Percentiles rank a stretch among this genome's conserved stretches.
phyloP scores from a whole-genome alignment of 2,329 filamentous ascomycete genomes.

The Blastomyces silverae region DNA sequence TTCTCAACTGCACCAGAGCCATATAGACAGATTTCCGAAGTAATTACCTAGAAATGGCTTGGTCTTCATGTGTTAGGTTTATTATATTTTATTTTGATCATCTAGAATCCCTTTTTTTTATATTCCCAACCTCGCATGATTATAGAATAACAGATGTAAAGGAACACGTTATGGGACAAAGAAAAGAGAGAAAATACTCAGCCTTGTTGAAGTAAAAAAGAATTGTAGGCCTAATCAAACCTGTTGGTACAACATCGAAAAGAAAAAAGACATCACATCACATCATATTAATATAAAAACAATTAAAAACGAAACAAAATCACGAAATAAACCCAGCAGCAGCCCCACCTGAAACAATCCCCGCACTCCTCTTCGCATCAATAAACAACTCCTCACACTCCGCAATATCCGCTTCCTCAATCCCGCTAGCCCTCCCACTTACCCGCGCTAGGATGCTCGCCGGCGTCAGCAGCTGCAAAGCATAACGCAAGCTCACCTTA shows the following conservation, averaged over 20 bases:
- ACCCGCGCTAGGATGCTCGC: slow-evolving; percentile 86
- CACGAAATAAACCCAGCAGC: slow-evolving; percentile 59
- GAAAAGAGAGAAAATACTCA: not conserved
- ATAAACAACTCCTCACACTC: slow-evolving; percentile 82
- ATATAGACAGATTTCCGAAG: not conserved
- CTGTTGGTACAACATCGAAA: slow-evolving; percentile 1
- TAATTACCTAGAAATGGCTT: not conserved
- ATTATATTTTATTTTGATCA: not conserved
- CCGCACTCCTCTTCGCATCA: slow-evolving; percentile 70
- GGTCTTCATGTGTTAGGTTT: not conserved
- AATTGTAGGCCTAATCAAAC: slow-evolving; percentile 1
- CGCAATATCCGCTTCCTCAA: slow-evolving; percentile 67
- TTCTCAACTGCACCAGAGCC: not conserved
- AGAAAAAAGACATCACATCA: not conserved
- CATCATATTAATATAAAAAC: slow-evolving; percentile 5
- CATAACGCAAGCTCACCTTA: slow-evolving; percentile 84
- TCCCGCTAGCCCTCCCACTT: slow-evolving; percentile 63
- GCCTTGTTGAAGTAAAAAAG: not conserved
- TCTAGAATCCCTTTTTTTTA: not conserved
- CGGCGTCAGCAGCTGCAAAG: slow-evolving; percentile 82
- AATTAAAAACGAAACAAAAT: slow-evolving; percentile 24
- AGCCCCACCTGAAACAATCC: slow-evolving; percentile 57
- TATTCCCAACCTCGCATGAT: not conserved
- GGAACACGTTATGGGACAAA: not conserved
- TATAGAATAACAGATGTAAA: not conserved